These are phyloP conservation scores for Casuarina glauca DNA, from an alignment of 306 rosid species.

Conservation along the genomic window DNA sequence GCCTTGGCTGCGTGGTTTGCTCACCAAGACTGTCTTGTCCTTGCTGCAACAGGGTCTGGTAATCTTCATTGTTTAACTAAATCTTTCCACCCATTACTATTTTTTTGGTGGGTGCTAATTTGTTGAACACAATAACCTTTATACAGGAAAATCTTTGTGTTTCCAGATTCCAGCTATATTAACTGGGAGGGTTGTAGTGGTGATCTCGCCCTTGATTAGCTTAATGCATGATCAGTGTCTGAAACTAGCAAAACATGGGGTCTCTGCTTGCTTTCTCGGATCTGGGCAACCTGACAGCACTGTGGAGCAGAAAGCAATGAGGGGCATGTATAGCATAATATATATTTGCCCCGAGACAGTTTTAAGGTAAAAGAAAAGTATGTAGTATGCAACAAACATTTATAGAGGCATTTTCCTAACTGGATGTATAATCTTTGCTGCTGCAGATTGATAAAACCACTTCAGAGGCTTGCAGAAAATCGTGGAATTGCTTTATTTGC, in stretches of 20 bases:
- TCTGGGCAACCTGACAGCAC: constrained; percentile 90
- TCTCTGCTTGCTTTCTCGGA: constrained; percentile 94
- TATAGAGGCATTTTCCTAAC: background rate
- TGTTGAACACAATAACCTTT: constrained; percentile 25
- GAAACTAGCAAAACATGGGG: constrained; percentile 66
- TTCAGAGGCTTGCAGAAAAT: constrained; percentile 72
- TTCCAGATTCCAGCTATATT: constrained; percentile 92
- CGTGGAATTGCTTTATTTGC: constrained; percentile 90
- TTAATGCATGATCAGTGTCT: constrained; percentile 97
- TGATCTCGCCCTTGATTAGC: constrained; percentile 90
- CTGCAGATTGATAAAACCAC: constrained; percentile 72
- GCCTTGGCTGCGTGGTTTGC: constrained; percentile 72
- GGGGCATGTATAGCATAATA: constrained; percentile 70
- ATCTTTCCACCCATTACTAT: background rate
- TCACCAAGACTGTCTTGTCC: constrained; percentile 74
- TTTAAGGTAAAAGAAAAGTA: constrained; percentile 42
- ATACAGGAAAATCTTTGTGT: constrained; percentile 87
- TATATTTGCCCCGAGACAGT: constrained; percentile 92
- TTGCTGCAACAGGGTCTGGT: constrained; percentile 97
- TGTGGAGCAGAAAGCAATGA: constrained; percentile 83
- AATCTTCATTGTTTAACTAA: constrained; percentile 22
- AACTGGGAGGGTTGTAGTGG: constrained; percentile 93
- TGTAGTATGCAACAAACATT: background rate
- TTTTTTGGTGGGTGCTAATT: constrained; percentile 12
- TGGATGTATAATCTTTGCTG: background rate